Evolutionary conservation across 225 moss, liverwort and hornwort genomes (phyloP).

Genomic region (Physcomitrium patens): DNA sequence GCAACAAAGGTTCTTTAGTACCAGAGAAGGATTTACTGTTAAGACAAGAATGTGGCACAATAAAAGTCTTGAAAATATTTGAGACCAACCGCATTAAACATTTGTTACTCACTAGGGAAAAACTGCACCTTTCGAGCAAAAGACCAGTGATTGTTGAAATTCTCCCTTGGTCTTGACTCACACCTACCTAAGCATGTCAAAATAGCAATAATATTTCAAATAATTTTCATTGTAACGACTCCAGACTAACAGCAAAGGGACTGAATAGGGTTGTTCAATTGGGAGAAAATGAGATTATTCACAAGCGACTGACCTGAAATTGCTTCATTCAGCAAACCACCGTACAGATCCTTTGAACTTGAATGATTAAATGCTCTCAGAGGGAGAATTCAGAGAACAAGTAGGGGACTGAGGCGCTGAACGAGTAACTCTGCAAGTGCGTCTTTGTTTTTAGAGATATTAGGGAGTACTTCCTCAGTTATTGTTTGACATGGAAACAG

Average conservation of each 20-base stretch:
- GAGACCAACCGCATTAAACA: constrained; percentile 24
- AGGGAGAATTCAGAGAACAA: constrained; percentile 86
- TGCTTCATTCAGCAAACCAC: constrained; percentile 32
- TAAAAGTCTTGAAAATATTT: background rate
- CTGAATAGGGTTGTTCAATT: constrained; percentile 6
- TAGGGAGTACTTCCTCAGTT: no score
- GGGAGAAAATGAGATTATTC: constrained; percentile 11
- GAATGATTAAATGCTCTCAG: constrained; percentile 62
- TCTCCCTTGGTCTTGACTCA: constrained; percentile 30
- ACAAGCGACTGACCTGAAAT: constrained; percentile 45
- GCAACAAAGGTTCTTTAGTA: constrained; percentile 27
- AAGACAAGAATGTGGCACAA: background rate
- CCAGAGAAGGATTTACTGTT: no score
- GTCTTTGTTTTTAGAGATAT: no score
- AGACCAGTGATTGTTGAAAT: constrained; percentile 40
- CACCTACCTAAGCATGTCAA: constrained; percentile 36
- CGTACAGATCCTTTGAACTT: constrained; percentile 65
- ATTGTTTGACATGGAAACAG: no score
- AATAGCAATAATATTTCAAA: constrained; percentile 23
- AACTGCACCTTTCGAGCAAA: constrained; percentile 74
- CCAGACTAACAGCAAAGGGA: constrained; percentile 25
- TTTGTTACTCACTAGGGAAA: background rate
- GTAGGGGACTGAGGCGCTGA: no score
- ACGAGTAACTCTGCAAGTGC: no score
- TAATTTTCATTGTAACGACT: constrained; percentile 15